A percentile compares a stretch with the other conserved stretches of the same genome.
Evolutionary conservation across 176 grass and related monocot genomes (phyloP).

Genomic region (Zea luxurians): DNA sequence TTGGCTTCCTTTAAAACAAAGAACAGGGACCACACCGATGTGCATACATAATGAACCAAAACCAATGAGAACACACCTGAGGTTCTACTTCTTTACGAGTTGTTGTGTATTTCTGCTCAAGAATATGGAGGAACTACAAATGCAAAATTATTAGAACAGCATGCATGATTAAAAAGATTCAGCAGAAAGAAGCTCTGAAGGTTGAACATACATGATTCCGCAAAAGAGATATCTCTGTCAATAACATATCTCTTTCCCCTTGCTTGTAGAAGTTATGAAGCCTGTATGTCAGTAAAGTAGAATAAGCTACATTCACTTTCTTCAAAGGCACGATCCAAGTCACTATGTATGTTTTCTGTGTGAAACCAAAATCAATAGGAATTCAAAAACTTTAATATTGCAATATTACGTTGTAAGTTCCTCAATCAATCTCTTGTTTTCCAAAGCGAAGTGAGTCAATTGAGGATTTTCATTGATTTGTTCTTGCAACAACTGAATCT

Average conservation of each 20-base stretch:
- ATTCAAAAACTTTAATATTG: slow-evolving; percentile 13
- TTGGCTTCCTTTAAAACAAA: slow-evolving; percentile 9
- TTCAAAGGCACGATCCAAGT: slow-evolving; percentile 33
- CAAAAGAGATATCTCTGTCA: slow-evolving; percentile 71
- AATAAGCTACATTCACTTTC: slow-evolving; percentile 36
- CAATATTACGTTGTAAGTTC: slow-evolving; percentile 68
- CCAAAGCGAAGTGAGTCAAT: slow-evolving; percentile 74
- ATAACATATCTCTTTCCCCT: slow-evolving; percentile 69
- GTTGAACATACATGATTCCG: slow-evolving; percentile 63
- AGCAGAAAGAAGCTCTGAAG: slow-evolving; percentile 23
- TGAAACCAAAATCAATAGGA: slow-evolving; percentile 12
- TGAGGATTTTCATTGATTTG: slow-evolving; percentile 65
- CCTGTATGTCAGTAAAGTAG: slow-evolving; percentile 43
- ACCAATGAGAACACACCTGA: slow-evolving; percentile 42
- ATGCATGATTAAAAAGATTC: background rate
- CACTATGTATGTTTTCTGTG: slow-evolving; percentile 17
- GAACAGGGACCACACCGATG: background rate
- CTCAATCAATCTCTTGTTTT: slow-evolving; percentile 80
- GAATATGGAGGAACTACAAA: slow-evolving; percentile 66
- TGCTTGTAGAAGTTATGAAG: slow-evolving; percentile 61
- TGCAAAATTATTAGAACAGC: slow-evolving; percentile 35
- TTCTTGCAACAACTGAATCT: slow-evolving; percentile 60
- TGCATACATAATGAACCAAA: slow-evolving; percentile 22
- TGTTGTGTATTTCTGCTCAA: slow-evolving; percentile 54
- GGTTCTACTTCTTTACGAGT: slow-evolving; percentile 29